Base-by-base conservation (phyloP, 2,329 filamentous ascomycete species). In the Pleoardoris graminearum region DNA sequence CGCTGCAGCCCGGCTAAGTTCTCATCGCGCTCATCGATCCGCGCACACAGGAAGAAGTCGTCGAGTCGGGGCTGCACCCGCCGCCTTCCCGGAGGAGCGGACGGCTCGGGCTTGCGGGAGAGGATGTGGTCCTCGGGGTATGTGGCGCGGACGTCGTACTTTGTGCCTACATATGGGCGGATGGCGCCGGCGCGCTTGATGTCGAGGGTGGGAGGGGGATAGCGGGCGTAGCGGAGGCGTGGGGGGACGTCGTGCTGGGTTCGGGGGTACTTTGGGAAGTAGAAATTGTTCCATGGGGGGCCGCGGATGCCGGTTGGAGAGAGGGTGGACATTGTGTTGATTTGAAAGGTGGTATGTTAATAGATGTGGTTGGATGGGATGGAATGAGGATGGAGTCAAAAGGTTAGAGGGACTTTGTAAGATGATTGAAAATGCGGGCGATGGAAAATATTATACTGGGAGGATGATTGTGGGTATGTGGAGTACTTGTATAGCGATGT, bases 141-240 rank as follows among this genome's bases (percentile, higher is more conserved):
- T 5, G 45, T 52, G n/a, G 35, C 43, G 16, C 56, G 46, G 19
- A 58, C 52, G 17, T 58, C 53, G 30, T 37, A 53, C 10, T 42
- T 55, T 14, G 42, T 42, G 30, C 37, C 39, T 1, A 7, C 12
- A 4, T 36, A 27, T 10, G 8, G 32, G 21, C 35, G 29, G 16
- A 16, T 27, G 25, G 25, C 5, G 6, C 25, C 25, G 25, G 6
- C 25, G 25, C 5, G 25, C 25, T 27, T 27, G 25, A 27, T 14
- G 32, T 6, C 23, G 39, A 16, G 29, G 21, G 1, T 29, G 17
- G 12, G 17, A 3, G 6, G 11, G 4, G 5, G 19, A 7, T 16
- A 36, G 14, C 12, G 14, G 7, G 16, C 11, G 27, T n/a, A 16
- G 1, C 12, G 21, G 17, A 7, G 10, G 8, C n/a, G 14, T 3